Conservation (phyloP, 2,329 filamentous ascomycete genomes). For the Microsporum ferrugineum region DNA sequence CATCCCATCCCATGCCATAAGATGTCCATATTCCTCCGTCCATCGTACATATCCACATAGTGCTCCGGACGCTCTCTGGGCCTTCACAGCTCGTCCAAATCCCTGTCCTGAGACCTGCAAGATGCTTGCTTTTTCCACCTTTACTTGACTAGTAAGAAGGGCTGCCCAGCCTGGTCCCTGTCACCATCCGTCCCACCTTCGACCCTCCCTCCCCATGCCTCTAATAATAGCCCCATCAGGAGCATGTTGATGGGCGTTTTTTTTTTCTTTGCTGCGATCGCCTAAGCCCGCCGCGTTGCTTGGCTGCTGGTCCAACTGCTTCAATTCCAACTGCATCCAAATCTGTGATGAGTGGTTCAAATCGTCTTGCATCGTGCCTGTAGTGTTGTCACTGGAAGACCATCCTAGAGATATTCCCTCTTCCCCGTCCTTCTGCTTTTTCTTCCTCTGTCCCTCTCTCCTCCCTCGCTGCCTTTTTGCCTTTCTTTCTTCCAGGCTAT, state of each 20-base stretch:
- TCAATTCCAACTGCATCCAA: not conserved
- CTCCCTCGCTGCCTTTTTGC: not conserved
- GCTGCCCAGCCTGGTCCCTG: conserved; percentile 10
- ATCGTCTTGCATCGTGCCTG: not conserved
- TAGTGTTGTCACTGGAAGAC: not conserved
- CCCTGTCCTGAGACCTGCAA: conserved; percentile 5
- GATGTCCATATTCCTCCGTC: not conserved
- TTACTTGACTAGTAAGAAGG: conserved; percentile 2
- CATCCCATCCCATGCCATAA: not conserved
- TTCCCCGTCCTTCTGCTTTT: not conserved
- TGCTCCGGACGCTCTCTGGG: not conserved
- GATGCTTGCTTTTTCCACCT: not conserved
- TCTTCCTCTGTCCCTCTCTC: not conserved
- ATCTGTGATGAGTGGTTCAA: not conserved
- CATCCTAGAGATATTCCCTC: not conserved
- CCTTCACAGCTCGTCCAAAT: not conserved
- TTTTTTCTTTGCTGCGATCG: not conserved
- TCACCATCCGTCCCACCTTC: conserved; percentile 12
- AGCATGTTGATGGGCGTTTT: conserved; percentile 1
- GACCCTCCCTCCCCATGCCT: conserved; percentile 4
- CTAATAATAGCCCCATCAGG: conserved; percentile 5
- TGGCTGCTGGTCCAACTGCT: conserved; percentile 5
- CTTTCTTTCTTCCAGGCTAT: not conserved
- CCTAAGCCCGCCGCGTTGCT: not conserved
- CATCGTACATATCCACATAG: not conserved